phyloP scores from a whole-genome alignment of 768 basidiomycete genomes.

The Dentipellis fragilis region DNA sequence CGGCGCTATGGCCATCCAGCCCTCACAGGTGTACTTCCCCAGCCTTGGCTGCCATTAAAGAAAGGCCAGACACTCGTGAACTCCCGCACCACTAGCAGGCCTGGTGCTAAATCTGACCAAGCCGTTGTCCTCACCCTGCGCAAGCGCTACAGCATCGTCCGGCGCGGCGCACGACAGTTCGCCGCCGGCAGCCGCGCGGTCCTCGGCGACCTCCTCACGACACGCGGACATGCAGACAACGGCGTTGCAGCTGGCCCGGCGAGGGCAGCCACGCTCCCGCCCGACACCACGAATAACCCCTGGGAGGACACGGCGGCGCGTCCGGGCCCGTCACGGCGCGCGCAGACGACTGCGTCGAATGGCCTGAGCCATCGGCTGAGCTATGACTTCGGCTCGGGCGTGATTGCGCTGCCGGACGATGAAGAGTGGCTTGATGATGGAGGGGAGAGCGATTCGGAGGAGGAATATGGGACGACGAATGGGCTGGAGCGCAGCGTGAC shows the following conservation, averaged over 20 bases:
- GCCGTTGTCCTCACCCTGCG: conserved; percentile 79
- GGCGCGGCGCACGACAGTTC: conserved; percentile 21
- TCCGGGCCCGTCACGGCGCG: conserved; percentile 20
- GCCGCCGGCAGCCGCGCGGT: not conserved
- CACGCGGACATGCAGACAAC: not conserved
- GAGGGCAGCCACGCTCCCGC: not conserved
- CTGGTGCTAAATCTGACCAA: conserved; percentile 31
- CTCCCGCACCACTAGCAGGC: conserved; percentile 27
- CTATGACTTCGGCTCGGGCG: conserved; percentile 79
- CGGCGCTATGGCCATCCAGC: conserved; percentile 93
- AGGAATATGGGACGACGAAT: conserved; percentile 28
- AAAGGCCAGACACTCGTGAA: conserved; percentile 73
- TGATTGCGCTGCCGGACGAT: conserved; percentile 79
- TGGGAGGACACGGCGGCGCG: conserved; percentile 42
- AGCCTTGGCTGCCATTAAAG: conserved; percentile 90
- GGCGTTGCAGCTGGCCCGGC: conserved; percentile 5
- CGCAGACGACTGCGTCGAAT: conserved; percentile 13
- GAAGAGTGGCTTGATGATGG: conserved; percentile 47
- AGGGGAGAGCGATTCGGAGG: conserved; percentile 29
- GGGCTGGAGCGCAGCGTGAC: conserved; percentile 31
- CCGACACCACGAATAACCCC: conserved; percentile 33
- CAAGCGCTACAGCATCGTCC: conserved; percentile 51
- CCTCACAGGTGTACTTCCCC: conserved; percentile 83
- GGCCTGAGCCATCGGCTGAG: conserved; percentile 54
- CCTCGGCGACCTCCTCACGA: conserved; percentile 6